A percentile compares a stretch with the other conserved stretches of the same genome.
These are phyloP conservation scores for Hypoxylon sp. DNA, from an alignment of 2,329 filamentous ascomycete genomes.

Conservation along the genomic window DNA sequence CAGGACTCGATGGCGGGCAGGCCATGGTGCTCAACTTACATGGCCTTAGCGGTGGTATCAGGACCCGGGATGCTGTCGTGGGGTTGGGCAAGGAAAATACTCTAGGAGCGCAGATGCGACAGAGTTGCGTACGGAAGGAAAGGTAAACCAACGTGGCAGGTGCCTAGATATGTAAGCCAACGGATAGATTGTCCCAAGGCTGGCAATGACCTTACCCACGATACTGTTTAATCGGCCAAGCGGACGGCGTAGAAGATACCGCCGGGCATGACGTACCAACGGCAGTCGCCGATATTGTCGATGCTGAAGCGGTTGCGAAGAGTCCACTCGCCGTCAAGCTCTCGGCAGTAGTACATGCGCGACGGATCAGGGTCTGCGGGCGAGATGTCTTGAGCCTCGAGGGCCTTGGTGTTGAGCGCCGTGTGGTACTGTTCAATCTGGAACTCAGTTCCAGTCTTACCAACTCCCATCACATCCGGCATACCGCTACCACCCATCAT, in stretches of 20 bases:
- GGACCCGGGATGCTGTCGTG: neutral
- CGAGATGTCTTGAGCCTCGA: conserved; percentile 69
- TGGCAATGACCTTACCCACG: conserved; percentile 23
- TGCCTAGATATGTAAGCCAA: conserved; percentile 10
- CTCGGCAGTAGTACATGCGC: conserved; percentile 68
- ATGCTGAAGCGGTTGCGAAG: conserved; percentile 67
- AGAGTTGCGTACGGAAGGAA: neutral
- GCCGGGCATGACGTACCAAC: conserved; percentile 66
- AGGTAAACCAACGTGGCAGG: neutral
- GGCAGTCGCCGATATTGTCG: conserved; percentile 62
- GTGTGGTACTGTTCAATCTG: conserved; percentile 57
- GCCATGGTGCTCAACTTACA: conserved; percentile 9
- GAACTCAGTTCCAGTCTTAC: conserved; percentile 59
- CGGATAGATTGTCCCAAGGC: neutral
- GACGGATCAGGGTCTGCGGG: conserved; percentile 66
- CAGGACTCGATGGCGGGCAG: neutral
- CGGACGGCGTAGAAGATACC: conserved; percentile 69
- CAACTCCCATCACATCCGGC: conserved; percentile 61
- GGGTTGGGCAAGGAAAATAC: neutral
- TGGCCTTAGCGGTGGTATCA: neutral
- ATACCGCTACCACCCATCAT: neutral
- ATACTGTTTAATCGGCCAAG: conserved; percentile 50
- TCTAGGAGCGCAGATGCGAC: neutral
- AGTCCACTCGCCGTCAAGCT: conserved; percentile 67
- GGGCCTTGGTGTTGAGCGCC: conserved; percentile 58